A percentile compares a stretch with the other conserved stretches of the same genome.
phyloP scores from a whole-genome alignment of 306 rosid species.

The Malus fusca region DNA sequence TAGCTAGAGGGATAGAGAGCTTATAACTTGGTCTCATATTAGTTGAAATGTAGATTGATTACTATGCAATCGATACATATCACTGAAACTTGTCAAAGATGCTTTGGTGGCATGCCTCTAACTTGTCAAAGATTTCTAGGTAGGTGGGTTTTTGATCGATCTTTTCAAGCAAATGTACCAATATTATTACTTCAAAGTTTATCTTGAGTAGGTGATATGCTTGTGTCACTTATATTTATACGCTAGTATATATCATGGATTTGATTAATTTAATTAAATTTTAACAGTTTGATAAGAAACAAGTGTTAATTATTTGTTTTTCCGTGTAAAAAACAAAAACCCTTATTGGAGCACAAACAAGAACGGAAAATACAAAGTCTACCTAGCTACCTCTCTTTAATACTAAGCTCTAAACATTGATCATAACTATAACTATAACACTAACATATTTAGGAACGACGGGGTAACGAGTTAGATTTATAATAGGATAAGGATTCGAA shows the following conservation, averaged over 20 bases:
- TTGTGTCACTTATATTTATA: not conserved
- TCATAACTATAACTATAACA: not conserved
- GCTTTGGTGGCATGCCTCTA: not conserved
- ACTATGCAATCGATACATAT: not conserved
- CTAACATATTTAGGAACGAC: not conserved
- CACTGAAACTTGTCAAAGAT: constrained; percentile 18
- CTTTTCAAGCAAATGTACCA: not conserved
- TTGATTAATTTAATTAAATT: not conserved
- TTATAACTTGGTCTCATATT: not conserved
- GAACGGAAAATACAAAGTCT: not conserved
- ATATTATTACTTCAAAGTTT: not conserved
- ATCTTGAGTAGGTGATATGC: not conserved
- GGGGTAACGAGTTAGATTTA: not conserved
- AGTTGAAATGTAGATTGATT: not conserved
- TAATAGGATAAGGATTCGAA: not conserved
- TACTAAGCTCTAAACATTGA: not conserved
- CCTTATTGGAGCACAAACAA: not conserved
- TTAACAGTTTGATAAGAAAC: not conserved
- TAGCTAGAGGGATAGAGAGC: not conserved
- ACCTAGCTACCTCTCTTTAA: not conserved
- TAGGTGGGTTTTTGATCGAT: constrained; percentile 3
- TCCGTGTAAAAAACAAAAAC: not conserved
- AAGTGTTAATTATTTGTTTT: not conserved
- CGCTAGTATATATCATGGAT: not conserved
- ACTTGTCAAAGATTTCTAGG: constrained; percentile 24